Percentiles rank a stretch among this genome's conserved stretches.
These are phyloP conservation scores for Protomyces arabidopsidicola DNA, from an alignment of 1,139 yeast genomes.

Conservation along the genomic window DNA sequence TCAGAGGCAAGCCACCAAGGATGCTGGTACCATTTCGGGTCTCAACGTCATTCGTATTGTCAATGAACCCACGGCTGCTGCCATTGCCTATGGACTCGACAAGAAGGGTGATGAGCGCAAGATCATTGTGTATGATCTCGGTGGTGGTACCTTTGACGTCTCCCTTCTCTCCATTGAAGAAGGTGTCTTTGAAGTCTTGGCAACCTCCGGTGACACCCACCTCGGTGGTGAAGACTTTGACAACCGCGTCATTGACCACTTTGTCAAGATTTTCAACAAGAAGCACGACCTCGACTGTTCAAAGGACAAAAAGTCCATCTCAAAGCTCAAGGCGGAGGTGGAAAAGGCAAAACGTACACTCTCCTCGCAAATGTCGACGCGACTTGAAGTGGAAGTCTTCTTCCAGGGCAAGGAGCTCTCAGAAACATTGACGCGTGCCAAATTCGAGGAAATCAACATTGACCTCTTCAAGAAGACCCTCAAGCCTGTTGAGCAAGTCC, in stretches of 20 bases:
- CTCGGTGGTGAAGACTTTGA: slow-evolving; percentile 98
- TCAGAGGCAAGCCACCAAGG: slow-evolving; percentile 97
- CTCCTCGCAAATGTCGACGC: slow-evolving; percentile 81
- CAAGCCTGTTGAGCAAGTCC: slow-evolving; percentile 89
- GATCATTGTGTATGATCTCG: slow-evolving; percentile 87
- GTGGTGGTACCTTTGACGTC: slow-evolving; percentile 93
- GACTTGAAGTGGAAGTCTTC: slow-evolving; percentile 92
- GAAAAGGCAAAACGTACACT: slow-evolving; percentile 95
- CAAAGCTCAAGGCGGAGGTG: slow-evolving; percentile 90
- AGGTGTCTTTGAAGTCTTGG: slow-evolving; percentile 87
- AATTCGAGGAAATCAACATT: slow-evolving; percentile 87
- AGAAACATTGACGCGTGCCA: slow-evolving; percentile 88
- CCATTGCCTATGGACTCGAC: slow-evolving; percentile 95
- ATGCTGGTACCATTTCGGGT: slow-evolving; percentile 96
- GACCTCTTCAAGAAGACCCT: slow-evolving; percentile 83
- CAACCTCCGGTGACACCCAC: slow-evolving; percentile 94
- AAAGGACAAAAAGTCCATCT: slow-evolving; percentile 69
- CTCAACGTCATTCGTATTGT: slow-evolving; percentile 89
- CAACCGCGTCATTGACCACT: slow-evolving; percentile 79
- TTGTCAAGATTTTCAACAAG: slow-evolving; percentile 79
- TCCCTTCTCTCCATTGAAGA: slow-evolving; percentile 82
- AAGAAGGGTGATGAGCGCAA: slow-evolving; percentile 82
- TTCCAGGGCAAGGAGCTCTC: slow-evolving; percentile 93
- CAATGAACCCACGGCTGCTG: slow-evolving; percentile 98
- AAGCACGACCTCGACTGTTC: slow-evolving; percentile 75